These are phyloP conservation scores for Saussurea involucrata DNA, from an alignment of 129 eudicot genomes.

Conservation along the genomic window DNA sequence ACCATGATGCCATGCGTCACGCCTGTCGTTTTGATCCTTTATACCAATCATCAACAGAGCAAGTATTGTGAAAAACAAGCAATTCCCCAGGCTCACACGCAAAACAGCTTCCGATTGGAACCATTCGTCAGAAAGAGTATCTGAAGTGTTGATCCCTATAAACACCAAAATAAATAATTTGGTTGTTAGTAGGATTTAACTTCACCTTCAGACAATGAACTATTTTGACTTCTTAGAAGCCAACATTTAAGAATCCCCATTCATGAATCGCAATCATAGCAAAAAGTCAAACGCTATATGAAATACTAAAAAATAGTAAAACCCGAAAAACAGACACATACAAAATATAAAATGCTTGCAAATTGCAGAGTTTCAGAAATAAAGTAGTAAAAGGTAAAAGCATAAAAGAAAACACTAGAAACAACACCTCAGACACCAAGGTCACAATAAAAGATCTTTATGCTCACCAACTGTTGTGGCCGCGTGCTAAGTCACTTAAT, in stretches of 20 bases:
- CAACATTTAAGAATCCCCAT: background rate
- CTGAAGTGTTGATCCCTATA: conserved; percentile 82
- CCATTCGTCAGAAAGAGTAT: conserved; percentile 63
- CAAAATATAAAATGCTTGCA: background rate
- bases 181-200: background rate
- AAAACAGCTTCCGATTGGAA: conserved; percentile 83
- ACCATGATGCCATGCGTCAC: conserved; percentile 97
- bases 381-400: no score
- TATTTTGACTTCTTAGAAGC: background rate
- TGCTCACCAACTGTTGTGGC: background rate
- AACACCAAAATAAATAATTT: conserved; percentile 12
- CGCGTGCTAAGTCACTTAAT: background rate
- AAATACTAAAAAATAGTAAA: background rate
- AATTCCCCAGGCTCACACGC: conserved; percentile 95
- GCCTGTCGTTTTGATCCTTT: conserved; percentile 92
- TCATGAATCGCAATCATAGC: background rate
- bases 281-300: background rate
- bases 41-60: conserved; percentile 86
- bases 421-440: background rate
- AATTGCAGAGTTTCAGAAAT: background rate
- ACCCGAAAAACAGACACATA: background rate
- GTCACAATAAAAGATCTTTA: background rate
- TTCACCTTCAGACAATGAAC: background rate
- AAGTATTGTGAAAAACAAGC: conserved; percentile 74
- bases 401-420: background rate